These are phyloP conservation scores for Septoria petroselini DNA, from an alignment of 2,329 filamentous ascomycete genomes.

Conservation along the genomic window DNA sequence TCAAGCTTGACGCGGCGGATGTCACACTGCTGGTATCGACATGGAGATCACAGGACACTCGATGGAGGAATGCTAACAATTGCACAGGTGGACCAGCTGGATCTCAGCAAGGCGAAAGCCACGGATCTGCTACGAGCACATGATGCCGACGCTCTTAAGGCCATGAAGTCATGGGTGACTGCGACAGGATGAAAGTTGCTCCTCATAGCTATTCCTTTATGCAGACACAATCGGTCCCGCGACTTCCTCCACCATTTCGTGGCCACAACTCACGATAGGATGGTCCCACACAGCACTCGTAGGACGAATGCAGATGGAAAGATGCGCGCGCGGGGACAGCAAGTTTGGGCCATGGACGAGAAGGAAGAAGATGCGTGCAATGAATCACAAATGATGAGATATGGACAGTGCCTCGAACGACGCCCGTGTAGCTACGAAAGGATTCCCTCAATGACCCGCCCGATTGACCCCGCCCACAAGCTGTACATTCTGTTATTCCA, in stretches of 20 bases:
- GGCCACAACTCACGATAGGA: too few relatives aligned
- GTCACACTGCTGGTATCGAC: slow-evolving; percentile 63
- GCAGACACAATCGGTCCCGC: too few relatives aligned
- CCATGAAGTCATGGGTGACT: slow-evolving; percentile 58
- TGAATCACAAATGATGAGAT: too few relatives aligned
- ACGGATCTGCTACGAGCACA: slow-evolving; percentile 70
- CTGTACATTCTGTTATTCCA: slow-evolving; percentile 1
- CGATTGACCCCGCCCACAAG: not conserved
- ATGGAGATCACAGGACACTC: not conserved
- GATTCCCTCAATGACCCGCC: not conserved
- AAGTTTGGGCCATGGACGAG: too few relatives aligned
- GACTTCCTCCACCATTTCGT: too few relatives aligned
- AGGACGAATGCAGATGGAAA: too few relatives aligned
- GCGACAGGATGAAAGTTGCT: slow-evolving; percentile 8
- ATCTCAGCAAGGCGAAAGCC: slow-evolving; percentile 67
- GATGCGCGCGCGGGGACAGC: too few relatives aligned
- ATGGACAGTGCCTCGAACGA: too few relatives aligned
- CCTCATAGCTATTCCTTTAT: too few relatives aligned
- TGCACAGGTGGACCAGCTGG: slow-evolving; percentile 64
- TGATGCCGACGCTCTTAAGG: slow-evolving; percentile 66
- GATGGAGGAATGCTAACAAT: not conserved
- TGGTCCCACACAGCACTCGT: too few relatives aligned
- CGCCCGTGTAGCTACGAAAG: not conserved
- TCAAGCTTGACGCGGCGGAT: slow-evolving; percentile 73
- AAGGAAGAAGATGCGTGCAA: too few relatives aligned